phyloP scores from a whole-genome alignment of 768 basidiomycete genomes.

The Panaeolus papilionaceus region DNA sequence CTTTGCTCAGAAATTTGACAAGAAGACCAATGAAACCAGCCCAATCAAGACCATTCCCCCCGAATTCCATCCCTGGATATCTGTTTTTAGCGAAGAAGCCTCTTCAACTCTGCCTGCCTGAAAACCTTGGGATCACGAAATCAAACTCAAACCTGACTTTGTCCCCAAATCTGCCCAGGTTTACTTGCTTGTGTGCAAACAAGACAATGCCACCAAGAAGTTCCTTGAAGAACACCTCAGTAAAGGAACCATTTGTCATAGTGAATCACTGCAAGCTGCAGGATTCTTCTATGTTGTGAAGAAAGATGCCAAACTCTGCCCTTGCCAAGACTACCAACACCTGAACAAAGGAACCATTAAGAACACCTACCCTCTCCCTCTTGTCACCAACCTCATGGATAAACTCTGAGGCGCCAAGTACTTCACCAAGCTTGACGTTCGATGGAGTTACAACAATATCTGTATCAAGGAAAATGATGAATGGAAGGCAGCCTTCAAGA shows the following conservation, averaged over 20 bases:
- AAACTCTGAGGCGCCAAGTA: constrained; percentile 26
- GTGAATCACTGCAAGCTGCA: constrained; percentile 30
- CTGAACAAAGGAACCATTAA: too few species aligned
- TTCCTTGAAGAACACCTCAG: constrained; percentile 30
- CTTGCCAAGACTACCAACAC: constrained; percentile 40
- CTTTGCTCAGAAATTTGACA: constrained; percentile 2
- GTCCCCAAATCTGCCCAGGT: constrained; percentile 6
- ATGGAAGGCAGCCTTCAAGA: constrained; percentile 44
- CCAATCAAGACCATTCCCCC: background rate
- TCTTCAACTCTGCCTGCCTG: constrained; percentile 16
- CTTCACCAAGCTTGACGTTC: constrained; percentile 43
- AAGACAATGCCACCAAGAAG: constrained; percentile 26
- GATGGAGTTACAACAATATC: too few species aligned
- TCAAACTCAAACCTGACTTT: constrained; percentile 23
- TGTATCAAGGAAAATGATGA: too few species aligned
- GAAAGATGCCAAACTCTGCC: constrained; percentile 27
- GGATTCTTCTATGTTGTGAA: constrained; percentile 37
- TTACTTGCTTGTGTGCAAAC: constrained; percentile 14
- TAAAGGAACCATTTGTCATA: constrained; percentile 27
- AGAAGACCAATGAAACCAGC: background rate
- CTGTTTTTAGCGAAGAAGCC: constrained; percentile 22
- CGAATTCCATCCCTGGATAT: constrained; percentile 3
- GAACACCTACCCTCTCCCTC: constrained; percentile 25
- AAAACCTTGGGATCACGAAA: constrained; percentile 23
- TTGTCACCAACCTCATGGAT: constrained; percentile 34